phyloP scores from a whole-genome alignment of 257 asterid species.

The Petunia axillaris region DNA sequence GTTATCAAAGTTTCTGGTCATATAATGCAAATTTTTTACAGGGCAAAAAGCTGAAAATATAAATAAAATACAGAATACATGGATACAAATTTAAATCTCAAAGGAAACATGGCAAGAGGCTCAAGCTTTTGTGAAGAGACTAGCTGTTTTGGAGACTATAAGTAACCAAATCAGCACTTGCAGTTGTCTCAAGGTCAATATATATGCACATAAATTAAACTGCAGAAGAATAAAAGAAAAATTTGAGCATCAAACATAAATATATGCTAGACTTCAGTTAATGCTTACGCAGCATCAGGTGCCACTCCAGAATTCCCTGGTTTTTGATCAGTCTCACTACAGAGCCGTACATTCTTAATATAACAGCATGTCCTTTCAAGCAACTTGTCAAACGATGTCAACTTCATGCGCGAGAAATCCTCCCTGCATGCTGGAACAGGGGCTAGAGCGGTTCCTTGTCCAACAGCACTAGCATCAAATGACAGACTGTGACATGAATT shows the following conservation, averaged over 20 bases:
- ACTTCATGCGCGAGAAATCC: conserved; percentile 85
- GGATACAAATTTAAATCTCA: conserved; percentile 13
- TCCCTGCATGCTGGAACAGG: conserved; percentile 92
- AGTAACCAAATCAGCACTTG: too few relatives aligned
- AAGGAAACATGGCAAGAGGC: not conserved
- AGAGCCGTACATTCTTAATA: conserved; percentile 85
- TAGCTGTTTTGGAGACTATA: not conserved
- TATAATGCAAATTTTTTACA: not conserved
- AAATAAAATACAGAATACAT: conserved; percentile 19
- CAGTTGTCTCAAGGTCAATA: not conserved
- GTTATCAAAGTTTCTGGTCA: not conserved
- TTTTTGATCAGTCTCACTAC: conserved; percentile 79
- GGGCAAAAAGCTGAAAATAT: not conserved
- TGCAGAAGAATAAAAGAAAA: not conserved
- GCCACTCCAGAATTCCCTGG: conserved; percentile 89
- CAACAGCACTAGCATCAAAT: conserved; percentile 50
- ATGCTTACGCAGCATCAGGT: conserved; percentile 99
- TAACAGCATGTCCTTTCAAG: conserved; percentile 88
- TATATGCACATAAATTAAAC: not conserved
- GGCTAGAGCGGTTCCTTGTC: conserved; percentile 46
- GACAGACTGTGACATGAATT: conserved; percentile 46
- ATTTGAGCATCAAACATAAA: not conserved
- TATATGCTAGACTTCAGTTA: not conserved
- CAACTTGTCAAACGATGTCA: conserved; percentile 85
- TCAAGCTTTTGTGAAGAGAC: not conserved